Evolutionary conservation across 208 protist genomes (phyloP), one percentile per base, ranked within the genome.

Genomic region (Strigomonas culicis): DNA sequence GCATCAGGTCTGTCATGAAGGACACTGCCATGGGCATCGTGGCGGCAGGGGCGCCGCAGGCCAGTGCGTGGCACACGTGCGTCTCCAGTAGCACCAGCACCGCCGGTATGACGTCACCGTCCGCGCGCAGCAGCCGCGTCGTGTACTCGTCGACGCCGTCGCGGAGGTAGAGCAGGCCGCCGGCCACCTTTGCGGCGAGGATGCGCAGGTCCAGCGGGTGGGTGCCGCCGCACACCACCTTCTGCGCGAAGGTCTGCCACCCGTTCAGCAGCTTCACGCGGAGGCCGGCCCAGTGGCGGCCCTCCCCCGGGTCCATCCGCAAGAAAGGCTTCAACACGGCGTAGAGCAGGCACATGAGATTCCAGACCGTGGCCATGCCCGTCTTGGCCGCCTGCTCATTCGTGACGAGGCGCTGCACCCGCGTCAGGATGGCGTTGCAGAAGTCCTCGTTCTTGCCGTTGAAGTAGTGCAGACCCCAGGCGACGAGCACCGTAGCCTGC

Each of bases 21-120:
- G 80, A 88, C 41, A 78, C 75, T 25, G 76, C 82, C 31, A 93
- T 82, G 2, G 79, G 77, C 49, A 80, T 74, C 11, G 71, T 76
- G 60, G 66, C 59, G 11, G 59, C 62, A 2, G 59, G 53, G 19
- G 36, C 41, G 15, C 36, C 39, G n/a, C 31, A n/a, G n/a, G 43
- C 43, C 27, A 60, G 53, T 6, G 30, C 50, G 34, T 59, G 53
- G 47, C 58, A 70, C 28, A 59, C 69, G 58, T 77, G 74, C 21
- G 62, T 57, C 62, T 69, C 68, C 49, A 49, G 61, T 21, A 77
- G 79, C 39, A 53, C 63, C 46, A 74, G 56, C 47, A 81, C 44
- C 17, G 47, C 66, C 7, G 66, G 72, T 49, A 75, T 31, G 46
- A 65, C 69, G 19, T 59, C 36, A 28, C 19, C 34, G 1, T 19